phyloP scores from a whole-genome alignment of 345 rosid genomes.

The Acer saccharum region DNA sequence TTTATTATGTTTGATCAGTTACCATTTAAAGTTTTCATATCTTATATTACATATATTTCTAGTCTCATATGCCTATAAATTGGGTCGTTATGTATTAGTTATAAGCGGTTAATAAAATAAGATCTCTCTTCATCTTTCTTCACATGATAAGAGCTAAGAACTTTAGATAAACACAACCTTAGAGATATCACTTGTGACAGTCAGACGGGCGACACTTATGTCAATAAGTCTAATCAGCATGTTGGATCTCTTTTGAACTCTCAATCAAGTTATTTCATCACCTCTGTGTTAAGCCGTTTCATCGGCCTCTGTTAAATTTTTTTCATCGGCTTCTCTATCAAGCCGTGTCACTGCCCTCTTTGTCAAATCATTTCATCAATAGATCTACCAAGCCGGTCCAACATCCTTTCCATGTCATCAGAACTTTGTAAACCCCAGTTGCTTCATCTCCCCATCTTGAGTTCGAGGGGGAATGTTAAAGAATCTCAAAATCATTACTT shows the following conservation, averaged over 20 bases:
- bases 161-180: background rate
- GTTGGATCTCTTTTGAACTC: background rate
- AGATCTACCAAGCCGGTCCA: background rate
- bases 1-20: background rate
- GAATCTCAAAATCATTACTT: background rate
- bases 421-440: background rate
- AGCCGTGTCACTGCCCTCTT: no score
- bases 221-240: background rate
- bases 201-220: background rate
- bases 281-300: background rate
- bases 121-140: background rate
- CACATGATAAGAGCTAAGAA: background rate
- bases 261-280: background rate
- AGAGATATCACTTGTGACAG: background rate
- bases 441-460: background rate
- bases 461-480: background rate
- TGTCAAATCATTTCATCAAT: background rate
- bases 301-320: no score
- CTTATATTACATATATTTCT: background rate
- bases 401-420: background rate
- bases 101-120: background rate
- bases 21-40: background rate
- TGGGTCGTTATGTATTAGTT: background rate
- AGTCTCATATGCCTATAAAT: background rate
- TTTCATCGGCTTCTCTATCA: background rate